Base-by-base conservation (phyloP, 108 stramenopile genomes). In the Nannochloropsis oceanica region DNA sequence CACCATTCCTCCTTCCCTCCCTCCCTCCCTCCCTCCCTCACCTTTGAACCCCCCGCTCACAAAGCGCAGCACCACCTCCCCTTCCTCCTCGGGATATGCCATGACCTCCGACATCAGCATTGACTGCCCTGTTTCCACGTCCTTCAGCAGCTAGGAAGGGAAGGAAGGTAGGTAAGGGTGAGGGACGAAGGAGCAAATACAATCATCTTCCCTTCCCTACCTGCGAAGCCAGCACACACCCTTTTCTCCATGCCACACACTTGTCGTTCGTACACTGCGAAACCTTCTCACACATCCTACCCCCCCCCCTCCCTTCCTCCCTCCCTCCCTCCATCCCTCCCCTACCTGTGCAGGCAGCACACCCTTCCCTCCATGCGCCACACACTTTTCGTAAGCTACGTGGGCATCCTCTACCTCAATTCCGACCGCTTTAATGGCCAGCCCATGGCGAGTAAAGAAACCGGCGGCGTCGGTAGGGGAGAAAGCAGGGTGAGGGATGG, bases 61-160 rank as follows among this genome's bases (percentile, higher is more conserved):
- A 43, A 89, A 91, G 80, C 91, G 85, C 26, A 91, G 83, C 26
- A 91, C 91, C 12, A 88, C 90, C 34, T 91, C 91, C 10, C 90
- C 91, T 34, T 73, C 59, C 18, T 73, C n/a, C 22, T 10, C 59
- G 7, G 59, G 59, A 9, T 86, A 86, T n/a, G 88, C 83, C 42
- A 26, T 79, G 10, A 91, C 82, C 86, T 91, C 91, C 22, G 91
- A 87, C 42, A 91, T 90, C 59, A 18, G n/a, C 59, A n/a, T 73
- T 10, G n/a, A 7, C n/a, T 73, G 59, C 18, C 59, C 59, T n/a
- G 59, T 73, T 7, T 18, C 59, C 10, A 5, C 10, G 59, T 73
- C 59, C 59, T 73, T 73, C n/a, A 73, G 59, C 0, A 73, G 18
- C 59, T 73, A n/a, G n/a, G 59, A 10, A 73, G 59, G 59, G 2